Evolutionary conservation across 2,329 filamentous ascomycete species (phyloP).

Genomic region (Aspergillus novoparasiticus): DNA sequence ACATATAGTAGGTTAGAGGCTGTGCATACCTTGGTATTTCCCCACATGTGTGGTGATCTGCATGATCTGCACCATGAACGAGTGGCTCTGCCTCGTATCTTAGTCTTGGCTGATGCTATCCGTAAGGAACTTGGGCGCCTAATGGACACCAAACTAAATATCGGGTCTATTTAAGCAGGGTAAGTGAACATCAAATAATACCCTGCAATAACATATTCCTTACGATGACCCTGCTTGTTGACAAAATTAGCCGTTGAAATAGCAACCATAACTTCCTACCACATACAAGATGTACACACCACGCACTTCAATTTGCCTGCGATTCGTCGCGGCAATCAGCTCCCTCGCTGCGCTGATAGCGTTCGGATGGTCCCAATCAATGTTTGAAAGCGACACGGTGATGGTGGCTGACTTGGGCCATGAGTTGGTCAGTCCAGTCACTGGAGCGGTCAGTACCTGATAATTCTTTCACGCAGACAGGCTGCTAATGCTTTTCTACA

Average conservation of each 20-base stretch:
- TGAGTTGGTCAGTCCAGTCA: conserved; percentile 7
- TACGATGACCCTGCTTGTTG: neutral
- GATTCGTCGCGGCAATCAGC: conserved; percentile 3
- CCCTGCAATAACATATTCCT: neutral
- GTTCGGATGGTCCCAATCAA: conserved; percentile 10
- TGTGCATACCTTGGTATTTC: neutral
- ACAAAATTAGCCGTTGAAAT: neutral
- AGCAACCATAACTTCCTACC: neutral
- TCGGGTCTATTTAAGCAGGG: neutral
- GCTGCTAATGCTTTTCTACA: neutral
- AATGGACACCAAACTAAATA: neutral
- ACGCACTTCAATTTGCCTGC: conserved; percentile 3
- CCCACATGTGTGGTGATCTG: neutral
- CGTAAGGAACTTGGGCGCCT: neutral
- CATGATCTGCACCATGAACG: neutral
- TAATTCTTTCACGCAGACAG: neutral
- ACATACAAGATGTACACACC: neutral
- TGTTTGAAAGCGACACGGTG: conserved; percentile 1
- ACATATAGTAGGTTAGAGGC: neutral
- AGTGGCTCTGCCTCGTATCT: neutral
- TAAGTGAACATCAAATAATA: neutral
- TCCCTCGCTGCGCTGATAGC: conserved; percentile 9
- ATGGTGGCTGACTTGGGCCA: conserved; percentile 4
- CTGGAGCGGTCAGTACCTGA: conserved; percentile 8
- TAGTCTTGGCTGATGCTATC: neutral